Base-by-base conservation (phyloP, 495 filamentous ascomycete genomes). In the Lasiosphaeria hispida region DNA sequence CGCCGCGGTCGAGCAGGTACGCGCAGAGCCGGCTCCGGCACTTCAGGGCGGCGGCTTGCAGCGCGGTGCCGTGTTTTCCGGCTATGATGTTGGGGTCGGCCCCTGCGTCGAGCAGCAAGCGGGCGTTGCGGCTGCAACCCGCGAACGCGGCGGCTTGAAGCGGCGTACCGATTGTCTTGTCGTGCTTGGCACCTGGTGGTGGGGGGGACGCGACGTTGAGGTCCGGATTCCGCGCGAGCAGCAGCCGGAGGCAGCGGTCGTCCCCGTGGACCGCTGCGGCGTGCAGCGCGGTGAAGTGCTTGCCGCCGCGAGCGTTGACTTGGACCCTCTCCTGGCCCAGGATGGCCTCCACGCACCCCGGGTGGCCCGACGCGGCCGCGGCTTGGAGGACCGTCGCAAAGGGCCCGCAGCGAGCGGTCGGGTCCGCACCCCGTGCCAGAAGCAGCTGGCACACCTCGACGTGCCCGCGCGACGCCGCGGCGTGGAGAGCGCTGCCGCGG, bases 41-140 rank as follows among this genome's bases (percentile, higher is more conserved):
- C 34, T 60, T 60, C 13, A 60, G 57, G 5, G 57, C 57, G 4
- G 57, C 57, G 18, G 42, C 50, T 17, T 60, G 49, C 18, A 60
- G n/a, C n/a, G n/a, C n/a, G n/a, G n/a, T n/a, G n/a, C n/a, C n/a
- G n/a, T n/a, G n/a, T n/a, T n/a, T n/a, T n/a, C n/a, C n/a, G n/a
- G n/a, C n/a, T n/a, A n/a, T n/a, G n/a, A n/a, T n/a, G n/a, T n/a
- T n/a, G n/a, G n/a, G n/a, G n/a, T n/a, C n/a, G n/a, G n/a, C n/a
- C n/a, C n/a, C n/a, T n/a, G n/a, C n/a, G n/a, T n/a, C n/a, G n/a
- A n/a, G n/a, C n/a, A n/a, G n/a, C n/a, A n/a, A n/a, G n/a, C n/a
- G n/a, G n/a, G n/a, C n/a, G n/a, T n/a, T n/a, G n/a, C n/a, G n/a
- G n/a, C n/a, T n/a, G n/a, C n/a, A n/a, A n/a, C n/a, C n/a, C n/a